Evolutionary conservation across 1,284 basidiomycete species (phyloP), one percentile per base, ranked within the genome.

Genomic region (Singerocomus inundabilis): DNA sequence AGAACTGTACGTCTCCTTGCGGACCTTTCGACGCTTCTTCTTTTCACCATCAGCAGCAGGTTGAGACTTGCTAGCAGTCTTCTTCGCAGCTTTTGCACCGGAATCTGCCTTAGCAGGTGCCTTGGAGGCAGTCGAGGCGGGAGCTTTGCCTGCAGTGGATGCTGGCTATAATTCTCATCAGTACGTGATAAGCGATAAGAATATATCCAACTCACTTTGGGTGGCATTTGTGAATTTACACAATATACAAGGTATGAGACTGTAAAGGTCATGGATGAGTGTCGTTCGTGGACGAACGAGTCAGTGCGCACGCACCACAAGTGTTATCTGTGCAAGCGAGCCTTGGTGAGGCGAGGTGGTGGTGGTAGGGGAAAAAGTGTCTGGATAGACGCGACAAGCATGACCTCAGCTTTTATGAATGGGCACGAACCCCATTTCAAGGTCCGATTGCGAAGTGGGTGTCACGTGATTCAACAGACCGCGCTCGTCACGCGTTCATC

Each of bases 1-100:
- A 5, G 92, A 93, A 47, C 88, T 89, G 79, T 93, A 94, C 15
- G 91, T 93, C 77, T 94, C 91, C 82, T 89, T 91, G 71, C 88
- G 78, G 54, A 84, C 72, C 79, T 93, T 94, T 78, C 88, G 88
- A 73, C 88, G 80, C 77, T 88, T 87, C 85, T 93, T 93, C 85
- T 94, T 93, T 68, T 90, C 84, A 49, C 81, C 85, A 34, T 73
- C 74, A 45, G 74, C 79, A 47, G 73, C 72, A 21, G 80, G 81
- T 56, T 79, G 74, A 46, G 80, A 77, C 78, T 80, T 41, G 79
- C 73, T 84, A 55, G 85, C 76, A 28, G 87, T 92, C 75, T 93
- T 93, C 81, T 93, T 94, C n/a, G 88, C 88, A 16, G 84, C 85
- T 76, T 92, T 92, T 32, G 77, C 64, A 46, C 79, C 80, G 52